Conservation (phyloP, 129 eudicot species). For the Flaveria bidentis region DNA sequence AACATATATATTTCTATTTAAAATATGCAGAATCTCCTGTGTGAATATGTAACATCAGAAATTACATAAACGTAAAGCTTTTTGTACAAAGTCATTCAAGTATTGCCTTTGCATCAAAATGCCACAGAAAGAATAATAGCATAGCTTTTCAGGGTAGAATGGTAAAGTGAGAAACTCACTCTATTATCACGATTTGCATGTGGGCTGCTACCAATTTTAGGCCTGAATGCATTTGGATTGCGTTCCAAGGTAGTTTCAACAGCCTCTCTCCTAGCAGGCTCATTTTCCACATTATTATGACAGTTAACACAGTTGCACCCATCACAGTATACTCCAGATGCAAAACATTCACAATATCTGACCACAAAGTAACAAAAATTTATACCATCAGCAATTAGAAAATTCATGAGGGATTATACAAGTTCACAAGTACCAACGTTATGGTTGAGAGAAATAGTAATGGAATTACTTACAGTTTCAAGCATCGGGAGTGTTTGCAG, state of each 20-base stretch:
- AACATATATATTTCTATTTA: constrained; percentile 13
- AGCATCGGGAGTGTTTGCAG: constrained; percentile 85
- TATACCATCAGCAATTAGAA: not conserved
- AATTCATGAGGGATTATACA: constrained; percentile 1
- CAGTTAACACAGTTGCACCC: constrained; percentile 96
- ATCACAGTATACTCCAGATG: constrained; percentile 91
- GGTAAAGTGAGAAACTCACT: constrained; percentile 32
- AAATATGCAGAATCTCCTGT: constrained; percentile 3
- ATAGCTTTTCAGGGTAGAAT: constrained; percentile 6
- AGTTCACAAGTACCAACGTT: not conserved
- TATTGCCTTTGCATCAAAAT: constrained; percentile 12
- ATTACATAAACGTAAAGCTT: constrained; percentile 13
- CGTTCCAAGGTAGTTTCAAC: constrained; percentile 89
- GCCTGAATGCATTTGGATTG: constrained; percentile 92
- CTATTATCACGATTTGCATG: constrained; percentile 66
- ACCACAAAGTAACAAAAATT: constrained; percentile 7
- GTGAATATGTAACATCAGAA: constrained; percentile 7
- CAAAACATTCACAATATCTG: constrained; percentile 98
- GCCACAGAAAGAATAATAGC: constrained; percentile 4
- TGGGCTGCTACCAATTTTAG: constrained; percentile 91
- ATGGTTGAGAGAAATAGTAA: constrained; percentile 7
- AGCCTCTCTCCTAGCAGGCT: constrained; percentile 85
- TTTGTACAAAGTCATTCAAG: not conserved
- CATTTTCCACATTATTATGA: constrained; percentile 84
- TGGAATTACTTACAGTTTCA: constrained; percentile 64